Conservation (phyloP, 2,329 filamentous ascomycete species). For the Xylaria sp. region DNA sequence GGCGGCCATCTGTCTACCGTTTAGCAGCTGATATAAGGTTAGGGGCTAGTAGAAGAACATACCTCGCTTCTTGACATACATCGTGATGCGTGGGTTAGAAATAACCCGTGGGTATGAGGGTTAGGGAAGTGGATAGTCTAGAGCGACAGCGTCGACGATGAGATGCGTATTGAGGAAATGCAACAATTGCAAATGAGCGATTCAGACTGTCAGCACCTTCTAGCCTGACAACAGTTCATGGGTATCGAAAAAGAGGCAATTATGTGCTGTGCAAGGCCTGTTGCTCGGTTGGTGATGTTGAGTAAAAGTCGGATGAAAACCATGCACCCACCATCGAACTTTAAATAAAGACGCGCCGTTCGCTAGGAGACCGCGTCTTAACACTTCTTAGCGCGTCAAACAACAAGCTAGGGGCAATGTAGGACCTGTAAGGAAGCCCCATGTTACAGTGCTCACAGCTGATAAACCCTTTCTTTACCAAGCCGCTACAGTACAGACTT, state of each 20-base stretch:
- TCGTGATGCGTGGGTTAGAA: conserved; percentile 53
- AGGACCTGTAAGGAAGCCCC: conserved; percentile 9
- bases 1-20: conserved; percentile 82
- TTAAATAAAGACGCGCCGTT: conserved; percentile 43
- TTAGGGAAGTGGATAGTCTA: conserved; percentile 1
- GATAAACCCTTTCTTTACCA: conserved; percentile 4
- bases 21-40: conserved; percentile 35
- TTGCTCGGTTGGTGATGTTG: conserved; percentile 30
- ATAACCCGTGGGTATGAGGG: conserved; percentile 38
- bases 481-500: conserved; percentile 6
- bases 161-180: conserved; percentile 7
- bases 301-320: conserved; percentile 31
- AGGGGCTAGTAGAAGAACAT: conserved; percentile 50
- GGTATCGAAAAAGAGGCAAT: conserved; percentile 35
- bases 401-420: conserved; percentile 33
- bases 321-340: conserved; percentile 21
- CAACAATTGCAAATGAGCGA: neutral
- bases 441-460: conserved; percentile 22
- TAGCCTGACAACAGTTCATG: conserved; percentile 16
- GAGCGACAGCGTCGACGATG: conserved; percentile 15
- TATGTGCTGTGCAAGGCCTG: conserved; percentile 7
- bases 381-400: conserved; percentile 32
- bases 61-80: conserved; percentile 74
- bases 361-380: conserved; percentile 36
- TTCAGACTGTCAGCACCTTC: conserved; percentile 18